Evolutionary conservation across 2,329 filamentous ascomycete genomes (phyloP), one percentile per base, ranked within the genome.

Genomic region (Alternaria consortialis): DNA sequence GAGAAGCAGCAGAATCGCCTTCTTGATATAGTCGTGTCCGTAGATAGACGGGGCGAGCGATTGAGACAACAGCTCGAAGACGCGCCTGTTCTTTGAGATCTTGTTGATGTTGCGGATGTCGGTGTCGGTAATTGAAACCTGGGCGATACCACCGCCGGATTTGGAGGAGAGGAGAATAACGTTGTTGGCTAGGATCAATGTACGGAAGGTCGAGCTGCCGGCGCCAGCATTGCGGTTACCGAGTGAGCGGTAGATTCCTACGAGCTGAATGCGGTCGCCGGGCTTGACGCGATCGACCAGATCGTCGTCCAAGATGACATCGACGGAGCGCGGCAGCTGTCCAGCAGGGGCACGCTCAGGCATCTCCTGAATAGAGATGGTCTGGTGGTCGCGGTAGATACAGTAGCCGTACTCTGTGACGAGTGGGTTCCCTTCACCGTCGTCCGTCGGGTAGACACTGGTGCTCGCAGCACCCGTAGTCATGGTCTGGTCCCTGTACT

Each of bases 51-150:
- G 95, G 2, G 95, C 95, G 20, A 99, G 85, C 2, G 94, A 98
- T 72, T 97, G 94, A 0, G 95, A 95, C 7, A 99, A 86, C 43
- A 99, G 83, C 56, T 97, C 92, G 67, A 99, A 96, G 4, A 98
- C 86, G 65, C 95, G 94, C 80, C 90, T 94, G 80, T 95, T 95
- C 84, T 98, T 99, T 9, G 94, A 86, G 57, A 98, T 87, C 80
- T 97, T 97, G 84, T 98, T 98, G 84, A 99, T 99, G 77, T 99
- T 98, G 72, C 95, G 91, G 76, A 99, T 96, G 75, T 99, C 95
- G 1, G 91, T 95, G 78, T 98, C 95, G 17, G 95, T 98, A 70
- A 99, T 97, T 5, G 88, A 91, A 15, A 93, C 91, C 62, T 96
- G 91, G 0, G 94, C 94, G 69, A 98, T 91, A 34, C 94, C 95